A percentile compares a stretch with the other conserved stretches of the same genome.
Conservation (phyloP, 345 rosid species). For the Eucalyptus regnans region DNA sequence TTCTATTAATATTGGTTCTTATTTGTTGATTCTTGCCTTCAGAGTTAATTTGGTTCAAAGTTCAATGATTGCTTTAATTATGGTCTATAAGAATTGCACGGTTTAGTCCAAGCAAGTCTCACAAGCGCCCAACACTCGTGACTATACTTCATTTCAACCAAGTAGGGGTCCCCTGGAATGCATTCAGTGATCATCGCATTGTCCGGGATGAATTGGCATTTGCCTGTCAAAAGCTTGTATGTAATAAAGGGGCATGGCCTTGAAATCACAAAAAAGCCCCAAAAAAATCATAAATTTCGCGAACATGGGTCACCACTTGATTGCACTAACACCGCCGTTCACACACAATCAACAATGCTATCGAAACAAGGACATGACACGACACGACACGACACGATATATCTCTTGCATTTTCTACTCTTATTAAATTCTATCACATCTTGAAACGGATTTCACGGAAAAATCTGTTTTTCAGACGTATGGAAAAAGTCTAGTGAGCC, state of each 20-base stretch:
- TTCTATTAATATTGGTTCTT: not conserved
- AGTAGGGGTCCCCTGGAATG: not conserved
- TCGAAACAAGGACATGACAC: not conserved
- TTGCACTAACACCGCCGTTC: not conserved
- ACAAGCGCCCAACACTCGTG: not conserved
- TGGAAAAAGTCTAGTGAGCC: not conserved
- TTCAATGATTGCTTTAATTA: not conserved
- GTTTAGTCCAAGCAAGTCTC: not conserved
- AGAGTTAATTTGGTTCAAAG: not conserved
- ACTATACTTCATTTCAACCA: not conserved
- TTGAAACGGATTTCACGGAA: not conserved
- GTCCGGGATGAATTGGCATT: not conserved
- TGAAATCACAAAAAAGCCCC: not conserved
- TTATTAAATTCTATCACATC: not conserved
- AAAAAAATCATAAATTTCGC: not conserved
- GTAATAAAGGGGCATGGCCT: not conserved
- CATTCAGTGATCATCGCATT: not conserved
- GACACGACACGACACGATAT: not conserved
- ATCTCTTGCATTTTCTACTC: not conserved
- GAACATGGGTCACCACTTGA: not conserved
- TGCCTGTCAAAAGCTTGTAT: not conserved
- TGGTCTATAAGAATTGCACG: not conserved
- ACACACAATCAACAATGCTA: accelerated
- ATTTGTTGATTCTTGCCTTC: not conserved
- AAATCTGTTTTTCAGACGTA: not conserved